phyloP scores from a whole-genome alignment of 2,329 filamentous ascomycete genomes.

The Beauveria pseudobassiana region DNA sequence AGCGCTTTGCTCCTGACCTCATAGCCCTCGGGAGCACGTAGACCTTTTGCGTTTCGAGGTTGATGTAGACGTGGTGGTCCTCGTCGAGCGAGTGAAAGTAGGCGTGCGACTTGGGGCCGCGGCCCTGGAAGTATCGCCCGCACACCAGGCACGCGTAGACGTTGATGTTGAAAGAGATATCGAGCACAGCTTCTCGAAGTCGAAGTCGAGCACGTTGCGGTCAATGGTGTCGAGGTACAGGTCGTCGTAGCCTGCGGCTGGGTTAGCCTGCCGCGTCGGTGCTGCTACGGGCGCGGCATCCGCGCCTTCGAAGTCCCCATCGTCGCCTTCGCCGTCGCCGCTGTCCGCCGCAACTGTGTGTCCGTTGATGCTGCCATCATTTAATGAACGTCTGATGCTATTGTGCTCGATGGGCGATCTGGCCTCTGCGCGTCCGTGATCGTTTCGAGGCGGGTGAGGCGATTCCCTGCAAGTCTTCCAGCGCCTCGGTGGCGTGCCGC shows the following conservation, averaged over 20 bases:
- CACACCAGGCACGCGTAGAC: constrained; percentile 97
- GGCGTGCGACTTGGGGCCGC: constrained; percentile 88
- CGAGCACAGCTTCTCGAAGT: constrained; percentile 98
- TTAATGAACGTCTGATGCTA: constrained; percentile 21
- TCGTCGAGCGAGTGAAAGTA: constrained; percentile 97
- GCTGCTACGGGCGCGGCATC: constrained; percentile 30
- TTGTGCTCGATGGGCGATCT: constrained; percentile 29
- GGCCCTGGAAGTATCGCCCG: constrained; percentile 94
- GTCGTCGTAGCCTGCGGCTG: constrained; percentile 84
- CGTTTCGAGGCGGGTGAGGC: constrained; percentile 54
- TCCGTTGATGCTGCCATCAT: constrained; percentile 25
- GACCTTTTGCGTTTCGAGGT: constrained; percentile 87
- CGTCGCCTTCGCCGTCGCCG: constrained; percentile 25
- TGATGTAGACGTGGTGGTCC: constrained; percentile 95
- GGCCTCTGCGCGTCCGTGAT: constrained; percentile 43
- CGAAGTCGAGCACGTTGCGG: constrained; percentile 87
- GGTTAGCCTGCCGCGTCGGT: constrained; percentile 64
- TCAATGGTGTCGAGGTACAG: constrained; percentile 97
- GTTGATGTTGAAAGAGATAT: constrained; percentile 94
- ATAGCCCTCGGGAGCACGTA: constrained; percentile 91
- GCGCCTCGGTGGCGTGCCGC: constrained; percentile 51
- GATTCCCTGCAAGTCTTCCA: constrained; percentile 47
- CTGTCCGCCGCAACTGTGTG: constrained; percentile 15
- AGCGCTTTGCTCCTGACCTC: constrained; percentile 91
- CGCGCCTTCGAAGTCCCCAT: constrained; percentile 34